phyloP scores from a whole-genome alignment of 192 early-diverging fungal genomes.

The Rhizophagus prolifer region DNA sequence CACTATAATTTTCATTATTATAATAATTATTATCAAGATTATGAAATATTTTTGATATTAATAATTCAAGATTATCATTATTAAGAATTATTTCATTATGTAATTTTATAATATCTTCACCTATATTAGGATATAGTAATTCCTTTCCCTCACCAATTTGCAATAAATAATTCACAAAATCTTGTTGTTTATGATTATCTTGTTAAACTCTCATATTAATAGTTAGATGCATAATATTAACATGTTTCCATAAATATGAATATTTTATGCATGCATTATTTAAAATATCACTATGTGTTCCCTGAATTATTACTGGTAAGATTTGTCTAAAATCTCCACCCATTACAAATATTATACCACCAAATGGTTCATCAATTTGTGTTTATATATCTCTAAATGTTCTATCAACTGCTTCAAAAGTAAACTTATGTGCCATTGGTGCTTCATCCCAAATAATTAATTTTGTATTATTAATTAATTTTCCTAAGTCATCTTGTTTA shows the following conservation, averaged over 20 bases:
- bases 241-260: conserved; percentile 20
- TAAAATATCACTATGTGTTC: conserved; percentile 22
- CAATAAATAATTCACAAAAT: too few relatives aligned
- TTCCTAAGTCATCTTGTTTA: background rate
- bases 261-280: conserved; percentile 26
- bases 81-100: too few relatives aligned
- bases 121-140: too few relatives aligned
- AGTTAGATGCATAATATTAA: conserved; percentile 6
- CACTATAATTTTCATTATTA: too few relatives aligned
- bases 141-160: too few relatives aligned
- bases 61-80: too few relatives aligned
- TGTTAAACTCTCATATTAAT: background rate
- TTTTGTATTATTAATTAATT: background rate
- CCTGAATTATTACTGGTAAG: conserved; percentile 29
- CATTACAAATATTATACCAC: background rate
- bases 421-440: conserved; percentile 26
- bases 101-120: too few relatives aligned
- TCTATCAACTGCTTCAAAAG: conserved; percentile 31
- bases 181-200: too few relatives aligned
- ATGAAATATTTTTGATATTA: too few relatives aligned
- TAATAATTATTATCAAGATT: too few relatives aligned
- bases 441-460: conserved; percentile 43
- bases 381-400: conserved; percentile 29
- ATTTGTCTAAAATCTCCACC: conserved; percentile 37
- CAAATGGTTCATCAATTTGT: background rate